Evolutionary conservation across 768 basidiomycete genomes (phyloP).

Genomic region (Boletellus emodensis): DNA sequence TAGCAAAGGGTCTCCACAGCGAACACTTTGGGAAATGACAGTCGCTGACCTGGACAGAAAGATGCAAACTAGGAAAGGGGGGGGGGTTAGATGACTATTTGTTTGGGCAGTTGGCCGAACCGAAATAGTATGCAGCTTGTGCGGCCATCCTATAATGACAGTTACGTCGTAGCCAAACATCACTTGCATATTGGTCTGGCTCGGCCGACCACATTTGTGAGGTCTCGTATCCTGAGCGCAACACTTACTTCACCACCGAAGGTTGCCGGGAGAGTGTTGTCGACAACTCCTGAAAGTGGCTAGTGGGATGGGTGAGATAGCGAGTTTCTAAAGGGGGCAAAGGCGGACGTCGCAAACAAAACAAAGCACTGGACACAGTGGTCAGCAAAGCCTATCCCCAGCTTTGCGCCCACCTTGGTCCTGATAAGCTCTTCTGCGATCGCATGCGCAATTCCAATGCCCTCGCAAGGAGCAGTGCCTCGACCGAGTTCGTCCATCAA

Average conservation of each 20-base stretch:
- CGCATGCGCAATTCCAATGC: conserved; percentile 76
- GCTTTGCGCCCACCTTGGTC: conserved; percentile 50
- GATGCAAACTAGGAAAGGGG: conserved; percentile 57
- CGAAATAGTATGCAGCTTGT: too few species aligned
- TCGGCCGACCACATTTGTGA: too few species aligned
- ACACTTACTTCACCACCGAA: conserved; percentile 70
- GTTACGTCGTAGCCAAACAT: too few species aligned
- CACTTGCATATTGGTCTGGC: too few species aligned
- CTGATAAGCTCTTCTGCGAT: conserved; percentile 75
- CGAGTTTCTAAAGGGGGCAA: neutral
- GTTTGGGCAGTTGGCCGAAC: too few species aligned
- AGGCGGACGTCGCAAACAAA: conserved; percentile 82
- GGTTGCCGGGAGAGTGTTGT: conserved; percentile 74
- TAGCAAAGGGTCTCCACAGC: conserved; percentile 22
- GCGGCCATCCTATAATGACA: too few species aligned
- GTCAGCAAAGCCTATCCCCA: neutral
- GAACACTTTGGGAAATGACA: neutral
- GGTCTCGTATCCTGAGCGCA: neutral
- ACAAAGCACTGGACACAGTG: conserved; percentile 58
- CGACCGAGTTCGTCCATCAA: conserved; percentile 92
- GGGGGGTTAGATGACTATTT: neutral
- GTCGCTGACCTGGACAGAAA: conserved; percentile 65
- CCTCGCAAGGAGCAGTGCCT: conserved; percentile 85
- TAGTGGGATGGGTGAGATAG: conserved; percentile 23
- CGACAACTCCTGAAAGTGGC: conserved; percentile 79